Evolutionary conservation across 495 filamentous ascomycete species (phyloP).

Genomic region (Daldinia grandis): DNA sequence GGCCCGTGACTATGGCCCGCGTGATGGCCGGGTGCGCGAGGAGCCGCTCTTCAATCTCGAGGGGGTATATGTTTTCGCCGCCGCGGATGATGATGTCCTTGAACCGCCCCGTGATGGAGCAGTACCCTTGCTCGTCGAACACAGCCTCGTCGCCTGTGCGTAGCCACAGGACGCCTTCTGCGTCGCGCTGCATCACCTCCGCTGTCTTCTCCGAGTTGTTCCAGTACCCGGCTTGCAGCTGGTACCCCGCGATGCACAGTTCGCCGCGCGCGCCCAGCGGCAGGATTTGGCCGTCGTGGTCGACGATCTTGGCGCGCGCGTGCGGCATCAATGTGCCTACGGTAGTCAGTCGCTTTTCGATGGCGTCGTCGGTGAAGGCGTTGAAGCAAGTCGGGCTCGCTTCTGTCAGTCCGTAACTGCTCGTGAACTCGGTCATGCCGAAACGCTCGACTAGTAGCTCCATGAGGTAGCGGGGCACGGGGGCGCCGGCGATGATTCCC

Average conservation of each 20-base stretch:
- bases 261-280: slow-evolving; percentile 68
- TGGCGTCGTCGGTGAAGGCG: slow-evolving; percentile 69
- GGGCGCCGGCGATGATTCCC: slow-evolving; percentile 74
- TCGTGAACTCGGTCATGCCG: slow-evolving; percentile 74
- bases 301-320: slow-evolving; percentile 72
- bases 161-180: slow-evolving; percentile 68
- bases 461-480: slow-evolving; percentile 71
- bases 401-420: slow-evolving; percentile 77
- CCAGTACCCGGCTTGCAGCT: slow-evolving; percentile 75
- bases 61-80: slow-evolving; percentile 72
- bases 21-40: slow-evolving; percentile 63
- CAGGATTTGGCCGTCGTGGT: slow-evolving; percentile 64
- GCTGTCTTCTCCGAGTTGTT: slow-evolving; percentile 73
- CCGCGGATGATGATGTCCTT: slow-evolving; percentile 73
- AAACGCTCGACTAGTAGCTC: slow-evolving; percentile 65
- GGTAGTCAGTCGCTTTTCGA: slow-evolving; percentile 66
- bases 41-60: slow-evolving; percentile 76
- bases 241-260: slow-evolving; percentile 73
- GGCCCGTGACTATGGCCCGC: slow-evolving; percentile 68
- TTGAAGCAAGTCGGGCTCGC: slow-evolving; percentile 77
- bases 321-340: slow-evolving; percentile 75
- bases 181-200: slow-evolving; percentile 67
- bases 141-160: slow-evolving; percentile 75
- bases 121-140: slow-evolving; percentile 70
- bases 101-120: slow-evolving; percentile 69